Conservation (phyloP, 495 filamentous ascomycete genomes). For the Chaetomidium leptoderma region DNA sequence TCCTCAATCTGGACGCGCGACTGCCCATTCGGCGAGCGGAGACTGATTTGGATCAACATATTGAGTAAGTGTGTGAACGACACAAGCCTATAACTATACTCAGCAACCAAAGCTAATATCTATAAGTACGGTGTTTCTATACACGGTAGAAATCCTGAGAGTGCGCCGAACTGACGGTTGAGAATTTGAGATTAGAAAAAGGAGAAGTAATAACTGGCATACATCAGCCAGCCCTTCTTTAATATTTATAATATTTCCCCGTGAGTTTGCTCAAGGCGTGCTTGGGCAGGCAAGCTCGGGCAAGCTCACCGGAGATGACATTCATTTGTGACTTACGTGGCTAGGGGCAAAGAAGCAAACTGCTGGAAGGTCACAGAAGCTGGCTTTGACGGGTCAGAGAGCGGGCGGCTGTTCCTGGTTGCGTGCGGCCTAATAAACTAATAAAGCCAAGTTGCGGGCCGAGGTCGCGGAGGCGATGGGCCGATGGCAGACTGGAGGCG, state of each 20-base stretch:
- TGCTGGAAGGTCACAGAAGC: constrained; percentile 1
- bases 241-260: background rate
- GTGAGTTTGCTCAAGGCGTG: too few species aligned
- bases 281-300: too few species aligned
- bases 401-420: background rate
- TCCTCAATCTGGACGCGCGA: constrained; percentile 60
- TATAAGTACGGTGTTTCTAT: background rate
- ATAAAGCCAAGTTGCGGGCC: background rate
- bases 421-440: too few species aligned
- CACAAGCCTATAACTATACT: background rate
- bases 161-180: background rate
- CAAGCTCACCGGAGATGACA: too few species aligned
- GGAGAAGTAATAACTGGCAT: background rate
- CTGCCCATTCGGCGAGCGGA: constrained; percentile 37
- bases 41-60: constrained; percentile 37
- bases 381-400: too few species aligned
- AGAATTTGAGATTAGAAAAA: too few species aligned
- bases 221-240: background rate
- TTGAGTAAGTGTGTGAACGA: background rate
- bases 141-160: background rate
- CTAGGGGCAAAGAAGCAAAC: background rate
- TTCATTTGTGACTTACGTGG: background rate
- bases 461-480: too few species aligned
- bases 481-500: too few species aligned
- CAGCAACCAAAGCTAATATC: background rate